These are phyloP conservation scores for Lavandula angustifolia DNA, from an alignment of 257 asterid genomes.

Conservation along the genomic window DNA sequence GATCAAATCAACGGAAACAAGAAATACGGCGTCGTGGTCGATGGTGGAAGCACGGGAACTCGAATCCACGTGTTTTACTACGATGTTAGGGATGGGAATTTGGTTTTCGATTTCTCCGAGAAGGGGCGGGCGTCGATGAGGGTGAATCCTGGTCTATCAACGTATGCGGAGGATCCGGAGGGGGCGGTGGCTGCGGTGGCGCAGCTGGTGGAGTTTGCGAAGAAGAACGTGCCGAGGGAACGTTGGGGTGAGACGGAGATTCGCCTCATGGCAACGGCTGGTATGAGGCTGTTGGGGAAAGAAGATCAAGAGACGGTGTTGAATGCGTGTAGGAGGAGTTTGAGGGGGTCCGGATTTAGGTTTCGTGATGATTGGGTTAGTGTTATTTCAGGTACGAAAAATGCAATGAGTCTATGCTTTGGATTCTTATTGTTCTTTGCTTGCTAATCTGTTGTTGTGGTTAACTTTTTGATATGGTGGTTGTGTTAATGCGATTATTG, in stretches of 20 bases:
- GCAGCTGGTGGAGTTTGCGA: conserved; percentile 79
- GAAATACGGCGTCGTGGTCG: conserved; percentile 77
- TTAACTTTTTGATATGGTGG: not conserved
- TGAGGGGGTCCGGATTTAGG: conserved; percentile 70
- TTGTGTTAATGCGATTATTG: not conserved
- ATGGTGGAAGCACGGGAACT: conserved; percentile 98
- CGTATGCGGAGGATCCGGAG: conserved; percentile 63
- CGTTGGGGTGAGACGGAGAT: conserved; percentile 70
- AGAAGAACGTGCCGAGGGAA: conserved; percentile 68
- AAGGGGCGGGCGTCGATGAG: conserved; percentile 73
- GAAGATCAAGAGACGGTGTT: conserved; percentile 70
- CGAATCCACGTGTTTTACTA: conserved; percentile 86
- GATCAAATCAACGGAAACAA: conserved; percentile 28
- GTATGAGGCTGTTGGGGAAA: conserved; percentile 75
- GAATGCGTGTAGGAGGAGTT: conserved; percentile 61
- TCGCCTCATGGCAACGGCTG: conserved; percentile 94
- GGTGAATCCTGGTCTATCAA: conserved; percentile 89
- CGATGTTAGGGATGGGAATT: conserved; percentile 53
- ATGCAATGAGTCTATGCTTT: conserved; percentile 10
- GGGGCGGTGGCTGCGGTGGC: conserved; percentile 51
- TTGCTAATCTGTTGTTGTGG: not conserved
- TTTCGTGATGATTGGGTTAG: conserved; percentile 84
- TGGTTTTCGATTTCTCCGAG: conserved; percentile 65
- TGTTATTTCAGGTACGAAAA: conserved; percentile 74
- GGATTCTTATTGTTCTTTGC: not conserved